Base-by-base conservation (phyloP, 129 eudicot genomes). In the Calendula officinalis region DNA sequence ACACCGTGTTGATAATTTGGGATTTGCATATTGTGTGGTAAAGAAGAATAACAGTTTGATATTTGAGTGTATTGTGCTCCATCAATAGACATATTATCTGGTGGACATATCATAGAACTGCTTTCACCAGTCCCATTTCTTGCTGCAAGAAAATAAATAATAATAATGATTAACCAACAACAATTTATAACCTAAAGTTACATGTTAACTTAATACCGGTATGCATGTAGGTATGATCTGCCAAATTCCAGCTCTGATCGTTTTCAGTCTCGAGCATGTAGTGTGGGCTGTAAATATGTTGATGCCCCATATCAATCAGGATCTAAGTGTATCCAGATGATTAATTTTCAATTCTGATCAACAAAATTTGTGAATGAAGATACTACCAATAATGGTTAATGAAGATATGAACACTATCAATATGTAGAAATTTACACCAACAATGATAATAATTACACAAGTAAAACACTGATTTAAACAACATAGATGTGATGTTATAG, bases 201-300 rank as follows among this genome's bases (percentile, higher is more conserved):
- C 53, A 30, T 41, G 30, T 67, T 39, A 53, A 9, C 33, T 54
- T 15, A 41, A 53, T 86, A 86, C 95, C 81, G 1, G 68, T 64
- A 43, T 72, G 95, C 68, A 80, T 44, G 49, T 64, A 81, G 22
- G 87, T 69, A 60, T 78, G 71, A 50, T 80, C 95, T 32, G 83
- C 22, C 17, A 72, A 76, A 78, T 75, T 73, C 95, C 90, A 81
- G 69, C 74, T 64, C 67, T 80, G 95, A 66, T 83, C 87, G 66
- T 50, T 68, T 10, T 81, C 87, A 1, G 80, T 48, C 60, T 83
- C 95, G 61, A 77, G 69, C 59, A 78, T 75, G 42, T 64, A 80
- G 48, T 84, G 57, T 14, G 86, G 51, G 55, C 70, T 78, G 63
- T 67, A 80, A 69, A 75, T 27, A 64, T 80, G 80, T 60, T 83